These are phyloP conservation scores for Ascomycota sp. DNA, from an alignment of 2,329 filamentous ascomycete genomes.

Conservation along the genomic window DNA sequence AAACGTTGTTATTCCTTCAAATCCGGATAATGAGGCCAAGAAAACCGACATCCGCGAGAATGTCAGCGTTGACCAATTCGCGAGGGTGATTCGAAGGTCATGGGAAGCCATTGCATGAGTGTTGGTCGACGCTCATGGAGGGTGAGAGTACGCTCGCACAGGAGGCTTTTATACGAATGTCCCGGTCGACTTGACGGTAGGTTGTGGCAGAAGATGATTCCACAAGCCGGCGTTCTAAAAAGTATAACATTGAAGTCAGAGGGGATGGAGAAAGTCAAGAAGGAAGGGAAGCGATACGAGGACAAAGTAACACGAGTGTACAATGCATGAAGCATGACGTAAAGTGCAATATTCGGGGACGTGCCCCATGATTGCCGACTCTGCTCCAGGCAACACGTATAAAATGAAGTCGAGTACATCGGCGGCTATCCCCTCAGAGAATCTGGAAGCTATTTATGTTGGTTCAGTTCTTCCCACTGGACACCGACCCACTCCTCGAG, in stretches of 20 bases:
- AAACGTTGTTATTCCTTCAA: slow-evolving; percentile 59
- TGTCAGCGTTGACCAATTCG: slow-evolving; percentile 76
- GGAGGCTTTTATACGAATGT: background rate
- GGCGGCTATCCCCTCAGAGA: background rate
- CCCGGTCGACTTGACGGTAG: too few species aligned
- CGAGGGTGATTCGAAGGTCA: slow-evolving; percentile 58
- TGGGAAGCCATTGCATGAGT: slow-evolving; percentile 48
- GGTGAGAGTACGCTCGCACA: background rate
- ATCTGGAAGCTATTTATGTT: slow-evolving; percentile 8
- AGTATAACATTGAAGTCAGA: too few species aligned
- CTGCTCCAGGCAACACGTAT: too few species aligned
- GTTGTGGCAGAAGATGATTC: too few species aligned
- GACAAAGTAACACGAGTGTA: too few species aligned
- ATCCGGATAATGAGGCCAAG: slow-evolving; percentile 95
- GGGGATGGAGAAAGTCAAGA: too few species aligned
- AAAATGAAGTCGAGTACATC: too few species aligned
- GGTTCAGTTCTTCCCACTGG: slow-evolving; percentile 73
- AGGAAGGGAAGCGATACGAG: too few species aligned
- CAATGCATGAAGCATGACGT: too few species aligned
- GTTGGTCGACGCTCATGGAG: background rate
- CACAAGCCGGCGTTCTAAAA: too few species aligned
- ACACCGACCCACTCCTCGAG: slow-evolving; percentile 94
- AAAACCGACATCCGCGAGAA: slow-evolving; percentile 90
- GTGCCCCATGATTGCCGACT: too few species aligned
- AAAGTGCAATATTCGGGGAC: too few species aligned